Evolutionary conservation across 768 basidiomycete species (phyloP), one percentile per base, ranked within the genome.

Genomic region (Lentinula sp.): DNA sequence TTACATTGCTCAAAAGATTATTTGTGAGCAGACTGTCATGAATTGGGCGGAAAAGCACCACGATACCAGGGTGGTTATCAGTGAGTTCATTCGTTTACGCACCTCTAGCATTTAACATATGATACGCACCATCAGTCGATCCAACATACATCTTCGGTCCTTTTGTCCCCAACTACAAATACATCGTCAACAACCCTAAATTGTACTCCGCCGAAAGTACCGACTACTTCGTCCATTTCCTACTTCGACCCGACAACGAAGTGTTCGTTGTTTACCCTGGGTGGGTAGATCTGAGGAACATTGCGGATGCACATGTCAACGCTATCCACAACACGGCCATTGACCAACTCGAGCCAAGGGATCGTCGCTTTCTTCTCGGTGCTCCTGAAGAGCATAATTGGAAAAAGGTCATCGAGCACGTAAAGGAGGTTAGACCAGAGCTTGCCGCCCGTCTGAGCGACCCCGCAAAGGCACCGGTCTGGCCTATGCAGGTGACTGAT

Each of bases 21-120:
- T 69, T 6, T 66, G 69, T 2, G 72, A 74, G 60, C 60, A 59
- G 20, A 65, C 69, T 6, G 65, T 66, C 6, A 69, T 71, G 67
- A 62, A 70, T 20, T 69, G 67, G 59, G 69, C 62, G 4, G 71
- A 68, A 35, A 62, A 62, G 50, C 69, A 72, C 56, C 64, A 16
- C 16, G 60, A 61, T 16, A 39, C n/a, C 7, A 28, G 52, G 10
- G 53, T 61, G n/a, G 51, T 56, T 4, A 55, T 56, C 42, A 36
- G 60, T 61, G 46, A 28, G 46, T 48, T 18, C 6, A n/a, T 23
- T 46, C 28, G 28, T 28, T 28, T 28, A 28, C 28, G 43, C 56
- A 53, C 23, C n/a, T 10, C 7, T 6, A 16, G 16, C 32, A 33
- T 48, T 23, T 55, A 12, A 32, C 1, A 33, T 5, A 45, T 45